Evolutionary conservation across 495 filamentous ascomycete species (phyloP).

Genomic region (Clavariopsis aquatica): DNA sequence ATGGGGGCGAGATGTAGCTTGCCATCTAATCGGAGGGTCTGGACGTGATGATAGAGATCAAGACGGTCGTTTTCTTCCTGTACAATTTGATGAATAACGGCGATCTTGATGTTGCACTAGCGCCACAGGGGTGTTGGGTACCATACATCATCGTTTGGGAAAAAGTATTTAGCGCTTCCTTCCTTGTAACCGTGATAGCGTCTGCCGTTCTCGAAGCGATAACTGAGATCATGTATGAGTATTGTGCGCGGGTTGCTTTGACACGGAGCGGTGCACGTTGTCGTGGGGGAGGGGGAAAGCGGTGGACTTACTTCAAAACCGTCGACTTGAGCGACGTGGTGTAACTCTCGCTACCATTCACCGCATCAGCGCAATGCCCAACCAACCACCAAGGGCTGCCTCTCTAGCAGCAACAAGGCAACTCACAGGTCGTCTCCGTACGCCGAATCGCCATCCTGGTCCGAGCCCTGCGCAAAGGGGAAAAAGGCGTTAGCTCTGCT

Average conservation of each 20-base stretch:
- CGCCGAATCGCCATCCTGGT: conserved; percentile 45
- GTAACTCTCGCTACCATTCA: conserved; percentile 23
- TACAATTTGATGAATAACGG: no score
- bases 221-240: conserved; percentile 23
- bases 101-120: no score
- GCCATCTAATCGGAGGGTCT: conserved; percentile 21
- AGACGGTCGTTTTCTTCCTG: conserved; percentile 35
- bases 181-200: conserved; percentile 36
- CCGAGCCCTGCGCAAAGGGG: not conserved
- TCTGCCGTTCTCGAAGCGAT: conserved; percentile 36
- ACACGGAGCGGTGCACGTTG: no score
- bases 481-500: not conserved
- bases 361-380: not conserved
- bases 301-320: conserved; percentile 44
- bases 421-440: conserved; percentile 45
- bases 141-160: conserved; percentile 34
- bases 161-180: conserved; percentile 32
- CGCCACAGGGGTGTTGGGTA: no score
- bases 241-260: no score
- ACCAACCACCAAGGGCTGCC: not conserved
- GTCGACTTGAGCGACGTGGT: conserved; percentile 51
- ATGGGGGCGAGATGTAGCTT: conserved; percentile 33
- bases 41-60: conserved; percentile 53
- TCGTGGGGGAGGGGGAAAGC: conserved; percentile 15
- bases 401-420: not conserved